Conservation (phyloP, 2,329 filamentous ascomycete species). For the Hypoxylon sp. region DNA sequence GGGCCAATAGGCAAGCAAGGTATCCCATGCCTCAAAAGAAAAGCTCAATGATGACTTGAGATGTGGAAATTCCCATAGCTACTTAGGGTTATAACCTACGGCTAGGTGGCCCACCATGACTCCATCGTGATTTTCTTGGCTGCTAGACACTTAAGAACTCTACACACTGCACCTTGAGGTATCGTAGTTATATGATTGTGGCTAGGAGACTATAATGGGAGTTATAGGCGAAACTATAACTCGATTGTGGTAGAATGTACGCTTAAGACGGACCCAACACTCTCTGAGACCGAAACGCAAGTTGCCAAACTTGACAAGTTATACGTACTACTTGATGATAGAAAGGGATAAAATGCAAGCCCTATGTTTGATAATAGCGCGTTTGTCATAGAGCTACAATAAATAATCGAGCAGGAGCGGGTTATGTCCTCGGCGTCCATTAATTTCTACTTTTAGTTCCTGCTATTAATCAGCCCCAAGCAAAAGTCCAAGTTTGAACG, state of each 20-base stretch:
- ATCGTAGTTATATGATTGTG: neutral
- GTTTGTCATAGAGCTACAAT: no score
- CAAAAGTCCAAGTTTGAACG: no score
- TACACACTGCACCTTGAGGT: neutral
- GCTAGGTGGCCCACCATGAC: neutral
- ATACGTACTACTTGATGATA: neutral
- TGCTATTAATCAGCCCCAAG: no score
- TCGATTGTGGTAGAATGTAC: neutral
- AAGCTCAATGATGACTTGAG: neutral
- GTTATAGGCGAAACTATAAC: neutral
- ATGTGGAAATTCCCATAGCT: neutral
- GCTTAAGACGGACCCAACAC: no score
- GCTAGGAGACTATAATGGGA: neutral
- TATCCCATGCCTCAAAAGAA: neutral
- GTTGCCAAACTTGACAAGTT: no score
- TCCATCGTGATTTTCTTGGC: constrained; percentile 2
- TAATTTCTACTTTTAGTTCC: no score
- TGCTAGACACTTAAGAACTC: neutral
- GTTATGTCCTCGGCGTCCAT: no score
- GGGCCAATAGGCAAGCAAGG: constrained; percentile 37
- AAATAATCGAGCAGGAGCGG: no score
- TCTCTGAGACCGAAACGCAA: no score
- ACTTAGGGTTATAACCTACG: constrained; percentile 4
- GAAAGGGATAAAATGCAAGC: no score
- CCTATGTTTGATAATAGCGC: no score